Evolutionary conservation across 805 yeast species (phyloP).

Genomic region (Ogataea naganishii): DNA sequence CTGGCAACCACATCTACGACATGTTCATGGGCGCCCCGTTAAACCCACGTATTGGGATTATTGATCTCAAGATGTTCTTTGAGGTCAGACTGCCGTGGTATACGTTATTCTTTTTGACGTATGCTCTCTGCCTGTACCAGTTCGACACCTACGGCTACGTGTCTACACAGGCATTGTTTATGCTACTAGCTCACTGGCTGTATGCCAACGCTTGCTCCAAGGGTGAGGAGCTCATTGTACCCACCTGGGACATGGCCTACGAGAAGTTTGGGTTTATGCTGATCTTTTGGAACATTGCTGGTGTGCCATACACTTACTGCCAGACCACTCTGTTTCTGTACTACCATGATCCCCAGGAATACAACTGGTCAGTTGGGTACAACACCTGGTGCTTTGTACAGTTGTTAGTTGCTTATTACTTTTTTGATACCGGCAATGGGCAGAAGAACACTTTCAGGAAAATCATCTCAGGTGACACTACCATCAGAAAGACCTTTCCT

Average conservation of each 20-base stretch:
- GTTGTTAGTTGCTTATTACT: slow-evolving; percentile 68
- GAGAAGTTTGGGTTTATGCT: slow-evolving; percentile 99
- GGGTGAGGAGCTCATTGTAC: slow-evolving; percentile 95
- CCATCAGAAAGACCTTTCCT: slow-evolving; percentile 84
- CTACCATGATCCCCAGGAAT: slow-evolving; percentile 78
- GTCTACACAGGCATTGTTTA: slow-evolving; percentile 63
- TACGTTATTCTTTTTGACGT: slow-evolving; percentile 67
- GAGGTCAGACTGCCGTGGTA: slow-evolving; percentile 98
- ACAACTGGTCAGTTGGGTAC: slow-evolving; percentile 61
- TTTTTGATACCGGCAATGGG: slow-evolving; percentile 91
- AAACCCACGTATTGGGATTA: slow-evolving; percentile 88
- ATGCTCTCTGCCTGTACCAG: slow-evolving; percentile 72
- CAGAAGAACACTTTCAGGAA: slow-evolving; percentile 93
- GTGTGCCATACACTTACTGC: slow-evolving; percentile 97
- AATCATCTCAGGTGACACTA: slow-evolving; percentile 68
- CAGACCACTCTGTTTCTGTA: slow-evolving; percentile 82
- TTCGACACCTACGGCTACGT: slow-evolving; percentile 73
- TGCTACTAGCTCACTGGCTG: slow-evolving; percentile 81
- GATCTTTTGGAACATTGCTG: slow-evolving; percentile 97
- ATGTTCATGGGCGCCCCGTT: slow-evolving; percentile 96
- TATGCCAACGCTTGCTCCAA: slow-evolving; percentile 96
- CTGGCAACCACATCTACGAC: slow-evolving; percentile 87
- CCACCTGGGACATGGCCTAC: slow-evolving; percentile 99
- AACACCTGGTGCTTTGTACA: slow-evolving; percentile 45
- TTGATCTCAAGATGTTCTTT: slow-evolving; percentile 94